Evolutionary conservation across 2,329 filamentous ascomycete genomes (phyloP).

Genomic region (Aspergillus jensenii): DNA sequence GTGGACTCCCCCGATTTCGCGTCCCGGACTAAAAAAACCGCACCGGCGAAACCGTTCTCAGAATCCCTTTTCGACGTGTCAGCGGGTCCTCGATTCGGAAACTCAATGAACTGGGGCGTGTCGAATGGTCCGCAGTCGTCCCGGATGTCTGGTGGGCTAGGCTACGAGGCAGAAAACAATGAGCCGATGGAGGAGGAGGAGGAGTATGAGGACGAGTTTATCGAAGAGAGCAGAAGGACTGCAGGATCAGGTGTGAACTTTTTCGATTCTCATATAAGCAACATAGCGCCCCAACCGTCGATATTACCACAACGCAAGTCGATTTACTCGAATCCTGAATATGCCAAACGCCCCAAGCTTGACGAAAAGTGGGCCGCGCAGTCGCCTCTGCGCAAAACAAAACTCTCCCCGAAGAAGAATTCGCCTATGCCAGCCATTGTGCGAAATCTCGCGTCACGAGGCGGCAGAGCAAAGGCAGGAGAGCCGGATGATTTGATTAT

Average conservation of each 20-base stretch:
- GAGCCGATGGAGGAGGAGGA: constrained; percentile 42
- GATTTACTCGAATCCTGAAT: constrained; percentile 44
- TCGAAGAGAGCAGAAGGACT: constrained; percentile 19
- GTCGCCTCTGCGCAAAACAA: constrained; percentile 34
- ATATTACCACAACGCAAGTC: constrained; percentile 30
- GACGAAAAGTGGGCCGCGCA: constrained; percentile 39
- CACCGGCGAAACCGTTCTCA: constrained; percentile 24
- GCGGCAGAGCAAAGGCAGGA: constrained; percentile 58
- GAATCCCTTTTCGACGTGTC: constrained; percentile 30
- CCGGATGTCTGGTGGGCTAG: constrained; percentile 26
- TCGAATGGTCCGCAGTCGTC: constrained; percentile 27
- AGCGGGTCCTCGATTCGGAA: constrained; percentile 26
- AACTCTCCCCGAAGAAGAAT: constrained; percentile 47
- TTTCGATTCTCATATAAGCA: constrained; percentile 32
- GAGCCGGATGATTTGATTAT: constrained; percentile 74
- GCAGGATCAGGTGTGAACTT: constrained; percentile 27
- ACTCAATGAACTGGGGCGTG: constrained; percentile 25
- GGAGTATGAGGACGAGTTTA: constrained; percentile 40
- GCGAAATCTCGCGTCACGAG: constrained; percentile 63
- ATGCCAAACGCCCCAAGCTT: constrained; percentile 44
- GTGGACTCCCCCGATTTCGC: constrained; percentile 35
- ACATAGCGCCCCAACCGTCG: constrained; percentile 21
- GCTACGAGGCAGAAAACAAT: constrained; percentile 36
- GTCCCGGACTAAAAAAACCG: constrained; percentile 27
- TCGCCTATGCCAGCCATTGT: constrained; percentile 70